Evolutionary conservation across 129 eudicot species (phyloP).

Genomic region (Logfia minima): DNA sequence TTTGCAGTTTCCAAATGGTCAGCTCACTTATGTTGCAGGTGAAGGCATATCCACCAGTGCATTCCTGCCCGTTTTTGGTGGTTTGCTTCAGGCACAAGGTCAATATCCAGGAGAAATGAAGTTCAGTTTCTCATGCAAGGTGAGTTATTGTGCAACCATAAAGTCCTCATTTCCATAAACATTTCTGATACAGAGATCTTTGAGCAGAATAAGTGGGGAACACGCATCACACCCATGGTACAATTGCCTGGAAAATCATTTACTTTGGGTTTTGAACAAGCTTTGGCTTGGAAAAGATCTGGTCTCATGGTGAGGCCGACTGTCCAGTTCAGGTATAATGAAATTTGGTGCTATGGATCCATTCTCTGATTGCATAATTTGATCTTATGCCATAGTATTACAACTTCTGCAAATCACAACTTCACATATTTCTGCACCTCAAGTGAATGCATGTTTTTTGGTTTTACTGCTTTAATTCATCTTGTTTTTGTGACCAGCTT

Average conservation of each 20-base stretch:
- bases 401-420: not conserved
- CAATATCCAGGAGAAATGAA: conserved; percentile 88
- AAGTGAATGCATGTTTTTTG: not conserved
- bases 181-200: conserved; percentile 10
- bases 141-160: conserved; percentile 28
- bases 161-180: not conserved
- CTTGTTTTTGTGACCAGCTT: conserved; percentile 37
- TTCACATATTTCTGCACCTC: not conserved
- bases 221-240: conserved; percentile 61
- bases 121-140: conserved; percentile 88
- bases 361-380: not conserved
- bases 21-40: conserved; percentile 74
- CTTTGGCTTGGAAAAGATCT: conserved; percentile 85
- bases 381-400: not conserved
- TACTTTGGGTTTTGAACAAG: conserved; percentile 63
- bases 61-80: conserved; percentile 72
- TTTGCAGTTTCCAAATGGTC: conserved; percentile 90
- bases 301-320: conserved; percentile 88
- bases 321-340: conserved; percentile 62
- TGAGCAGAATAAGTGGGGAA: conserved; percentile 80
- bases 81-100: conserved; percentile 94
- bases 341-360: not conserved
- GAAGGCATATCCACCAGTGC: conserved; percentile 85
- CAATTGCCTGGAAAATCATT: conserved; percentile 87
- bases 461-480: not conserved